These are phyloP conservation scores for Athelia sp. DNA, from an alignment of 1,284 basidiomycete genomes.

Conservation along the genomic window DNA sequence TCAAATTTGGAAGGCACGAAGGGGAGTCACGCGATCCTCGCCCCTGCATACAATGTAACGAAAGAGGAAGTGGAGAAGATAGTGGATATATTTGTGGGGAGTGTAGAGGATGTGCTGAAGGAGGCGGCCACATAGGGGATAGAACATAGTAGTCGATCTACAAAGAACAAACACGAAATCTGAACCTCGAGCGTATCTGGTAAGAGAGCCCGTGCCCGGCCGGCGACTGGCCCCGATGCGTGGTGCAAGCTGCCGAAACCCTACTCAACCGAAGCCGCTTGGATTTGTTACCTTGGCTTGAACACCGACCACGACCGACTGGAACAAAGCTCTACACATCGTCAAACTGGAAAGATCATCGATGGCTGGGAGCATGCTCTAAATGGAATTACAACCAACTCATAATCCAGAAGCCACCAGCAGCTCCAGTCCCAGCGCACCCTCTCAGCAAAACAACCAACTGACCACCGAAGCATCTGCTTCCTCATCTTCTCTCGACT, in stretches of 20 bases:
- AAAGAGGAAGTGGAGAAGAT: slow-evolving; percentile 62
- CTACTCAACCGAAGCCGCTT: not conserved
- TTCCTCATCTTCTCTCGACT: slow-evolving; percentile 24
- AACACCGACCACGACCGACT: too few relatives aligned
- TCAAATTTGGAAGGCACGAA: slow-evolving; percentile 62
- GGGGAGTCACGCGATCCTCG: slow-evolving; percentile 66
- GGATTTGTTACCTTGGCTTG: too few relatives aligned
- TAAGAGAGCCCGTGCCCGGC: not conserved
- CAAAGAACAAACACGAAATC: slow-evolving; percentile 6
- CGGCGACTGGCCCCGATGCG: not conserved
- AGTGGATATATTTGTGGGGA: slow-evolving; percentile 54
- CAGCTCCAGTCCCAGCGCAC: slow-evolving; percentile 54
- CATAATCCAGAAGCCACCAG: slow-evolving; percentile 65
- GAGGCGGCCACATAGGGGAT: slow-evolving; percentile 20
- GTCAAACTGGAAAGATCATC: slow-evolving; percentile 38
- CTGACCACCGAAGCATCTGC: slow-evolving; percentile 27
- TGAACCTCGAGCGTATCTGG: too few relatives aligned
- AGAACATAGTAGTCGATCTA: not conserved
- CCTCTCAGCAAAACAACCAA: slow-evolving; percentile 26
- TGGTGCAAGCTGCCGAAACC: not conserved
- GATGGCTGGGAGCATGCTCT: slow-evolving; percentile 79
- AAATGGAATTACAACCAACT: slow-evolving; percentile 78
- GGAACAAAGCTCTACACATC: not conserved
- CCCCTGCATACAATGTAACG: slow-evolving; percentile 74
- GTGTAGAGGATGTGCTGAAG: slow-evolving; percentile 56